phyloP scores from a whole-genome alignment of 2,329 filamentous ascomycete species.

The Xylaria sp. region DNA sequence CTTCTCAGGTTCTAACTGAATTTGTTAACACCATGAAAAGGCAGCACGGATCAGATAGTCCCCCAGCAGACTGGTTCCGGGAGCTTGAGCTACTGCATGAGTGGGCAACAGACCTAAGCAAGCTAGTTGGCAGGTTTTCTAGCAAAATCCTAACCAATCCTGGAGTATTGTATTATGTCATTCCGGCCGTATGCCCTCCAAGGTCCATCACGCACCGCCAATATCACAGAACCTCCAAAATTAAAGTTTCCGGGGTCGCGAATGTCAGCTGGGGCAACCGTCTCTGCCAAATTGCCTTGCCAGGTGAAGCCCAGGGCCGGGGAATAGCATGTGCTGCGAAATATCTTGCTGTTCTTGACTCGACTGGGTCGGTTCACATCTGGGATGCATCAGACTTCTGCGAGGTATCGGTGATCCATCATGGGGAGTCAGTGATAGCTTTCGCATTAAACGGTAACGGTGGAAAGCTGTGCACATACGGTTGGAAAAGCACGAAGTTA shows the following conservation, averaged over 20 bases:
- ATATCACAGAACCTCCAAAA: constrained; percentile 1
- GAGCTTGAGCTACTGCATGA: constrained; percentile 18
- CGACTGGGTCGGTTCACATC: constrained; percentile 13
- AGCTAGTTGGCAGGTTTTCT: constrained; percentile 32
- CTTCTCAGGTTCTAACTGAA: constrained; percentile 16
- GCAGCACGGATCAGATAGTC: too few species aligned
- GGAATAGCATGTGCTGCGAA: constrained; percentile 23
- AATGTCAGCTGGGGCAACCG: constrained; percentile 27
- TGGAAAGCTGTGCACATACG: constrained; percentile 32
- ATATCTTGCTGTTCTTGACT: constrained; percentile 27
- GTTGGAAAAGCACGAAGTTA: constrained; percentile 25
- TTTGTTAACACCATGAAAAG: not conserved
- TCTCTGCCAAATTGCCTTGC: constrained; percentile 30
- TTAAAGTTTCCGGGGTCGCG: constrained; percentile 1
- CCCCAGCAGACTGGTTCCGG: too few species aligned
- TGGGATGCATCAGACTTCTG: constrained; percentile 12
- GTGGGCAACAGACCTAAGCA: constrained; percentile 35
- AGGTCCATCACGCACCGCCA: constrained; percentile 12
- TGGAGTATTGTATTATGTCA: not conserved
- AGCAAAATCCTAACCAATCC: constrained; percentile 17
- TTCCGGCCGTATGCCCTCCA: constrained; percentile 20
- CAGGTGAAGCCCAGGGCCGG: constrained; percentile 23
- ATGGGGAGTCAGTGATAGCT: constrained; percentile 10
- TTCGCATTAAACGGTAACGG: constrained; percentile 30
- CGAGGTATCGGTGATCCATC: not conserved